Conservation (phyloP, 768 basidiomycete species). For the Suillus subaureus region DNA sequence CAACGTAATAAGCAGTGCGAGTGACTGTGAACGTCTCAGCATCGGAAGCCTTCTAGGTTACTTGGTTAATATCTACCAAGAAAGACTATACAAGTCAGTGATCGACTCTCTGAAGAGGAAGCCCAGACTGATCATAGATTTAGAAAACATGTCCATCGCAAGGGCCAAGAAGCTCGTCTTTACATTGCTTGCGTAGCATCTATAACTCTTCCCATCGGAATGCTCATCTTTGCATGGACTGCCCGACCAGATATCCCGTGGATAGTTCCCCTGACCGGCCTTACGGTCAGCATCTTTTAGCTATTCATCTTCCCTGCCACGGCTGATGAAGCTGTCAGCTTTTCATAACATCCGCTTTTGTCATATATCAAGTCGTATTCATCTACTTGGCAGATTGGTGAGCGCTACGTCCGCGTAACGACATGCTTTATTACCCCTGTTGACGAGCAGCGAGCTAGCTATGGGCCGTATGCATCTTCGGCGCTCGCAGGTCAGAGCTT, state of each 20-base stretch:
- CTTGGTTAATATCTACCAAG: constrained; percentile 48
- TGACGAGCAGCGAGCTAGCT: constrained; percentile 29
- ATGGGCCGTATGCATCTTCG: constrained; percentile 66
- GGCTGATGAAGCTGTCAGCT: constrained; percentile 33
- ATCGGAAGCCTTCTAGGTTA: constrained; percentile 58
- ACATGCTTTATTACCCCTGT: background rate
- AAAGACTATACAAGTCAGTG: constrained; percentile 50
- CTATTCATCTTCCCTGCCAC: background rate
- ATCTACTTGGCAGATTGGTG: constrained; percentile 68
- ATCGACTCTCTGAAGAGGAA: background rate
- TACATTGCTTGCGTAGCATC: constrained; percentile 58
- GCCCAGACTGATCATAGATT: constrained; percentile 28
- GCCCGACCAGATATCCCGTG: constrained; percentile 57
- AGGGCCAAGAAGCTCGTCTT: constrained; percentile 61
- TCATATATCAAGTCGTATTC: constrained; percentile 61
- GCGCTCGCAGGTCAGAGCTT: constrained; percentile 70
- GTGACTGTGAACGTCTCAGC: constrained; percentile 33
- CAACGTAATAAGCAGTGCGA: background rate
- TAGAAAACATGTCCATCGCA: constrained; percentile 30
- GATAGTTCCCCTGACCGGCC: constrained; percentile 45
- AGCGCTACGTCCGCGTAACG: constrained; percentile 13
- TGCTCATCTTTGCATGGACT: constrained; percentile 78
- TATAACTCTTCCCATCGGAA: constrained; percentile 55
- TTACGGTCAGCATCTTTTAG: constrained; percentile 22
- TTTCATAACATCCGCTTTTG: constrained; percentile 51